A percentile compares a stretch with the other conserved stretches of the same genome.
phyloP scores from a whole-genome alignment of 805 yeast species.

The Priceomyces fermenticarens region DNA sequence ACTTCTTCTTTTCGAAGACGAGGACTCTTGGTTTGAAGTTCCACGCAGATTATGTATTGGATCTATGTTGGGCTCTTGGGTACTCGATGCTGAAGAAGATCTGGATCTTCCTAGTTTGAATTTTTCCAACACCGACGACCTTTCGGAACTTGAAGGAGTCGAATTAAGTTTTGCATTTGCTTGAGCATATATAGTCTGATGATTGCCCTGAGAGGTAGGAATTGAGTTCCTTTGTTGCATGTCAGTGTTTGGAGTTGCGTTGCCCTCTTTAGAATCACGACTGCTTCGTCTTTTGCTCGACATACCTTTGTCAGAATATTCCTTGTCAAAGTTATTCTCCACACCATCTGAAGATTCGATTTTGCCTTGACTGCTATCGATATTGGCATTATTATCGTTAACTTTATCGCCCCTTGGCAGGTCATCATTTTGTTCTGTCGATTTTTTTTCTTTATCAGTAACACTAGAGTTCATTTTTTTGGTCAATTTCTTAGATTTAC shows the following conservation, averaged over 20 bases:
- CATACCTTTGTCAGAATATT: too few relatives aligned
- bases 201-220: neutral
- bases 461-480: constrained; percentile 32
- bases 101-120: constrained; percentile 26
- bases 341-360: neutral
- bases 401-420: neutral
- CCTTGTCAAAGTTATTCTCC: neutral
- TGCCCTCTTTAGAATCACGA: neutral
- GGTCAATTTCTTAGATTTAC: constrained; percentile 60
- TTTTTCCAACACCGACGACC: constrained; percentile 17
- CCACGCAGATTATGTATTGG: neutral
- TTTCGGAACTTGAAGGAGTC: constrained; percentile 5
- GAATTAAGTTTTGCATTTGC: neutral
- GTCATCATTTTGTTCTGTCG: constrained; percentile 4
- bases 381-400: neutral
- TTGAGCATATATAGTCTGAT: too few relatives aligned
- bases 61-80: neutral
- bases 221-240: neutral
- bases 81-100: constrained; percentile 18
- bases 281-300: neutral
- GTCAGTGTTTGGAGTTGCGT: neutral
- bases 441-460: constrained; percentile 4
- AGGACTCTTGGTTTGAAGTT: constrained; percentile 1
- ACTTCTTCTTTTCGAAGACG: constrained; percentile 8
- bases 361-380: neutral